Evolutionary conservation across 352 stramenopile species (phyloP).

Genomic region (Globisporangium spiculum): DNA sequence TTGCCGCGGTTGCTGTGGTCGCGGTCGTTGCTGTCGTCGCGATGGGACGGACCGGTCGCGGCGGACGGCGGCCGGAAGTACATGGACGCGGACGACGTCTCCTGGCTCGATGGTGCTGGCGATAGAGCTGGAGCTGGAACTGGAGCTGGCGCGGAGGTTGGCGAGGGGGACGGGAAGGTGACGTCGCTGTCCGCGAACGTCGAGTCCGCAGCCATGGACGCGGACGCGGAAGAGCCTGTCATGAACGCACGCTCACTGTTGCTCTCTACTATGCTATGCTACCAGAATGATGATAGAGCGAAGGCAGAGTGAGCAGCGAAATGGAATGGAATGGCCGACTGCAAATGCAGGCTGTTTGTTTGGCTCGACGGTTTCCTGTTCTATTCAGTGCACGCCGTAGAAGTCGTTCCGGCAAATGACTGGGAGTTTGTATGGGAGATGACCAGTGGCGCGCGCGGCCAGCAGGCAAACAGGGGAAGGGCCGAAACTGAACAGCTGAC

Average conservation of each 20-base stretch:
- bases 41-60: neutral
- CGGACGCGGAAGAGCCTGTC: constrained; percentile 20
- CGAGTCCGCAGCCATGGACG: constrained; percentile 18
- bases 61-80: neutral
- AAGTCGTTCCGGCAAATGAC: constrained; percentile 1
- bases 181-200: constrained; percentile 23
- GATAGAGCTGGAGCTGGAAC: neutral
- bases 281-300: neutral
- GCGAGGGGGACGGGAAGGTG: constrained; percentile 18
- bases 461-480: neutral
- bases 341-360: neutral
- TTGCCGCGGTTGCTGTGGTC: neutral
- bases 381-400: neutral
- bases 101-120: neutral
- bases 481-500: neutral
- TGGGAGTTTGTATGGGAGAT: constrained; percentile 1
- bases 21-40: neutral
- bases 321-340: neutral
- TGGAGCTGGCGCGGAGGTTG: neutral
- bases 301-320: neutral
- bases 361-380: neutral
- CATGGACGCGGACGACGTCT: neutral
- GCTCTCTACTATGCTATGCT: neutral
- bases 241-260: neutral
- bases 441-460: neutral